phyloP scores from a whole-genome alignment of 169 alveolate species.

The Theileria orientalis region DNA sequence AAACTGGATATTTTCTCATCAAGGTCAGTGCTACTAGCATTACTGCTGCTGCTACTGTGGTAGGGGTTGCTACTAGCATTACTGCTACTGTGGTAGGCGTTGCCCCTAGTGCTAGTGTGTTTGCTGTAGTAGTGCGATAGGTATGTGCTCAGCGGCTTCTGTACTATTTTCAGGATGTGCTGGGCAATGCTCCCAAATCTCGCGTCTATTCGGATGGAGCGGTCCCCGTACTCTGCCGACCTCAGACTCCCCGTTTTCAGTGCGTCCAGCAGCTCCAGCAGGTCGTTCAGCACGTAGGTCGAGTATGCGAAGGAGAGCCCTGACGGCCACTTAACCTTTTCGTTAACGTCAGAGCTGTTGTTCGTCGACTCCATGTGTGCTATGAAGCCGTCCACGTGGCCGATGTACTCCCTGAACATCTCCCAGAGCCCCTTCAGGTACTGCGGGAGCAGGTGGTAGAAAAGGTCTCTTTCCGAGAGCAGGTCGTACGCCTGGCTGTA shows the following conservation, averaged over 20 bases:
- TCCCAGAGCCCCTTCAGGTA: conserved; percentile 42
- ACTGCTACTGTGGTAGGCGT: neutral
- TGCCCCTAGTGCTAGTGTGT: neutral
- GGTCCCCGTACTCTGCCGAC: neutral
- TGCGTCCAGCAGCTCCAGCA: conserved; percentile 3
- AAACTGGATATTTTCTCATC: neutral
- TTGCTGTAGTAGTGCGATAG: too few species aligned
- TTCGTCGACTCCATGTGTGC: conserved; percentile 15
- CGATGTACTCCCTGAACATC: conserved; percentile 31
- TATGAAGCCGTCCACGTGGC: conserved; percentile 15
- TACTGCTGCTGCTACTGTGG: too few species aligned
- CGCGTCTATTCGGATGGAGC: too few species aligned
- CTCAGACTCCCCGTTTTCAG: neutral
- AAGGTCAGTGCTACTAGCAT: neutral
- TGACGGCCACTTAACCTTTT: conserved; percentile 23
- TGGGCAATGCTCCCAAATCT: neutral
- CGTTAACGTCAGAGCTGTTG: neutral
- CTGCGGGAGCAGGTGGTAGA: conserved; percentile 58
- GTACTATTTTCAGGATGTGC: neutral
- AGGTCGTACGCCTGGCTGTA: conserved; percentile 19
- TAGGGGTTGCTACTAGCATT: neutral
- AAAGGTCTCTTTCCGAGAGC: conserved; percentile 17
- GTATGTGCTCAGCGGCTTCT: neutral
- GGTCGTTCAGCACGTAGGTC: conserved; percentile 50
- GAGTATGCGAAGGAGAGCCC: conserved; percentile 39